These are phyloP conservation scores for Populus davidiana DNA, from an alignment of 345 rosid genomes.

Conservation along the genomic window DNA sequence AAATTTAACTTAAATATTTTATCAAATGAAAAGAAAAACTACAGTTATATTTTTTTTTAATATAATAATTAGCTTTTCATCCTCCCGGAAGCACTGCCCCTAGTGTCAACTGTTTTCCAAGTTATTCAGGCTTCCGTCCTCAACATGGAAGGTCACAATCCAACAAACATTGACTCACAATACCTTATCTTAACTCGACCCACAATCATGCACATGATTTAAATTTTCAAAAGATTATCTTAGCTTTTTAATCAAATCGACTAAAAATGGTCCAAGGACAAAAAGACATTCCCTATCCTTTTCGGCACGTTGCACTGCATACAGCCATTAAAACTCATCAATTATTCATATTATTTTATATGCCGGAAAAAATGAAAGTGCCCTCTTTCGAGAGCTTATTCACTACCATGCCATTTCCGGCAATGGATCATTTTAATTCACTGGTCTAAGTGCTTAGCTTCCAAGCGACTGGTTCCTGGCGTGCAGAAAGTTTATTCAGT, in stretches of 20 bases:
- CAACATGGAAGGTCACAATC: background rate
- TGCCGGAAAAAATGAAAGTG: background rate
- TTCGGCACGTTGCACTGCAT: background rate
- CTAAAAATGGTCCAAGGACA: background rate
- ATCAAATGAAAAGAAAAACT: no score
- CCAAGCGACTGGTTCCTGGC: background rate
- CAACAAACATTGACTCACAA: background rate
- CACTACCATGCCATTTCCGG: background rate
- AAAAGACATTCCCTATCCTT: slow-evolving; percentile 7
- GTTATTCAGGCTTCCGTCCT: background rate
- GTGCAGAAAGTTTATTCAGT: background rate
- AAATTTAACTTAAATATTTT: no score
- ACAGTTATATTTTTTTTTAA: no score
- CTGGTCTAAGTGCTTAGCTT: no score
- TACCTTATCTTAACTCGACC: background rate
- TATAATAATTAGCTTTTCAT: no score
- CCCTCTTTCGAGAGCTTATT: background rate
- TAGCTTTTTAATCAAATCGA: background rate
- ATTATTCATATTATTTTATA: background rate
- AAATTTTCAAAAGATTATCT: background rate
- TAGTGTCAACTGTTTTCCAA: background rate
- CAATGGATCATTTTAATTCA: background rate
- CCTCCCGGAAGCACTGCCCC: no score
- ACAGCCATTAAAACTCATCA: background rate
- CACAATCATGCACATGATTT: background rate